These are phyloP conservation scores for Halophytophthora polymorphica DNA, from an alignment of 352 stramenopile species.

Conservation along the genomic window DNA sequence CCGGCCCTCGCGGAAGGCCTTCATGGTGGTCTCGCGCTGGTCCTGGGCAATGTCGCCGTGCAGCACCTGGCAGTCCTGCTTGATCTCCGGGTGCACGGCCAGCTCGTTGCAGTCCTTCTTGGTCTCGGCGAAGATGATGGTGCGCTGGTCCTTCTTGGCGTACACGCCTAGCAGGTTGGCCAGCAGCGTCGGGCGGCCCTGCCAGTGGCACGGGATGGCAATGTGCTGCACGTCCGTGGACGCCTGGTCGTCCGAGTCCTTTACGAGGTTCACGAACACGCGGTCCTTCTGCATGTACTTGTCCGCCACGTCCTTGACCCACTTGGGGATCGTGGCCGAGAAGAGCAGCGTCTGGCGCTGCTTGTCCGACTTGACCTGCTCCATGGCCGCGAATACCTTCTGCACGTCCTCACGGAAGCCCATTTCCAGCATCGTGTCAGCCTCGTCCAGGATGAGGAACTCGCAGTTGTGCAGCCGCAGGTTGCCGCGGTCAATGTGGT, in stretches of 20 bases:
- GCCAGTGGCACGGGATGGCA: slow-evolving; percentile 91
- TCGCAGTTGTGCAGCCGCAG: slow-evolving; percentile 85
- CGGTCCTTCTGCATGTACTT: slow-evolving; percentile 90
- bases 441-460: slow-evolving; percentile 94
- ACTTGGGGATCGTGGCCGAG: slow-evolving; percentile 92
- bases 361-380: slow-evolving; percentile 59
- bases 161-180: slow-evolving; percentile 81
- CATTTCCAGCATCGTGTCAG: slow-evolving; percentile 96
- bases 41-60: slow-evolving; percentile 97
- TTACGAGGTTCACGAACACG: slow-evolving; percentile 91
- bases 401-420: slow-evolving; percentile 94
- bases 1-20: slow-evolving; percentile 94
- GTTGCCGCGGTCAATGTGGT: slow-evolving; percentile 92
- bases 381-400: slow-evolving; percentile 89
- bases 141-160: slow-evolving; percentile 85
- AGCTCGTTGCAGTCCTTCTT: slow-evolving; percentile 96
- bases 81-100: slow-evolving; percentile 84
- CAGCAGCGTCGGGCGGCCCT: slow-evolving; percentile 72
- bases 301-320: slow-evolving; percentile 89
- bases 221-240: slow-evolving; percentile 92
- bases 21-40: slow-evolving; percentile 97
- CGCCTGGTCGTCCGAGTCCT: slow-evolving; percentile 85
- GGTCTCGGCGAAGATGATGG: slow-evolving; percentile 94
- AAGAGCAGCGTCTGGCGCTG: slow-evolving; percentile 90
- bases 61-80: slow-evolving; percentile 87